A percentile compares a stretch with the other conserved stretches of the same genome.
These are phyloP conservation scores for Ramalina peruviana DNA, from an alignment of 495 filamentous ascomycete genomes.

Conservation along the genomic window DNA sequence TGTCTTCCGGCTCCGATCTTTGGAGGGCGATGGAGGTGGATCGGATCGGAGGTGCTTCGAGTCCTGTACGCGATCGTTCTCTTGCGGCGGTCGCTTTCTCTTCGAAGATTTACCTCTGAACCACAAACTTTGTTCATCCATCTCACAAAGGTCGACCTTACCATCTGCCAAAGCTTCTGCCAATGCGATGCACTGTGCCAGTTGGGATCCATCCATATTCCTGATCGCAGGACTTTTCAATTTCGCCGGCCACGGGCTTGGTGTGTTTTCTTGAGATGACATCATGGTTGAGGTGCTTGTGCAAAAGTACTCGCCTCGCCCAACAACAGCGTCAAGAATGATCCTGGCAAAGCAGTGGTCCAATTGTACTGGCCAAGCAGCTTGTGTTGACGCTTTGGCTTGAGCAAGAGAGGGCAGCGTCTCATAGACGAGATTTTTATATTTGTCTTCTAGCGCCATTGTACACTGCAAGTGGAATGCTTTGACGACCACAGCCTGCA, in stretches of 20 bases:
- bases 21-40: too few relatives aligned
- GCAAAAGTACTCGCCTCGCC: slow-evolving; percentile 3
- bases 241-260: slow-evolving; percentile 5
- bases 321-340: slow-evolving; percentile 24
- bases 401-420: slow-evolving; percentile 11
- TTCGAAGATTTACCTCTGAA: slow-evolving; percentile 18
- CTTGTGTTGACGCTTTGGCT: slow-evolving; percentile 12
- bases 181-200: slow-evolving; percentile 16
- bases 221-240: slow-evolving; percentile 11
- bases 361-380: slow-evolving; percentile 20
- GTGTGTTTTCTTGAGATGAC: background rate
- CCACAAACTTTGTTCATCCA: slow-evolving; percentile 18
- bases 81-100: slow-evolving; percentile 3
- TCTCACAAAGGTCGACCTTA: slow-evolving; percentile 11
- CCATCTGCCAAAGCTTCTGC: slow-evolving; percentile 19
- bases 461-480: too few relatives aligned
- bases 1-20: too few relatives aligned
- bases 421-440: slow-evolving; percentile 4
- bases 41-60: too few relatives aligned
- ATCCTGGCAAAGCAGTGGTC: slow-evolving; percentile 29
- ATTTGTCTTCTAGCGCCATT: background rate
- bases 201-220: slow-evolving; percentile 19
- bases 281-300: background rate
- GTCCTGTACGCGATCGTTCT: background rate
- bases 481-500: too few relatives aligned